phyloP scores from a whole-genome alignment of 352 stramenopile genomes.

The Nannochloropsis limnetica region DNA sequence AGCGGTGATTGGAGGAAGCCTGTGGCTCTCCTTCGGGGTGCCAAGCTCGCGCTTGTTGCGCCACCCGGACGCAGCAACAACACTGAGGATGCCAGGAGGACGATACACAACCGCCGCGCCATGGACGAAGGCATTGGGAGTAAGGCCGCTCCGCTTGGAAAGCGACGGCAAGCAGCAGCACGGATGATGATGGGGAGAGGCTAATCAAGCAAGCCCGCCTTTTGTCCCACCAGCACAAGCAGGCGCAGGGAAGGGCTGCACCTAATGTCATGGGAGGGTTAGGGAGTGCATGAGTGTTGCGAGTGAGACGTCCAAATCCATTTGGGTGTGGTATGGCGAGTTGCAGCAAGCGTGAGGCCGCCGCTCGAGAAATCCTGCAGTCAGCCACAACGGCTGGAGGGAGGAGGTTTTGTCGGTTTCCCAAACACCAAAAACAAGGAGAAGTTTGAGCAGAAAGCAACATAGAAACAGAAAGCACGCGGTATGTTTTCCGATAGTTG shows the following conservation, averaged over 20 bases:
- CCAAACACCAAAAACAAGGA: not conserved
- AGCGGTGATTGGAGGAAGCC: slow-evolving; percentile 20
- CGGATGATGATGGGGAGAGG: not conserved
- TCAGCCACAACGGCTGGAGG: slow-evolving; percentile 36
- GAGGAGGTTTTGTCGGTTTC: too few relatives aligned
- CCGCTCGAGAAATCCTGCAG: slow-evolving; percentile 34
- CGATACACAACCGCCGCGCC: not conserved
- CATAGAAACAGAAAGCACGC: not conserved
- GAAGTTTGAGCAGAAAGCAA: slow-evolving; percentile 8
- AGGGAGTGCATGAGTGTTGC: not conserved
- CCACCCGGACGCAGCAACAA: not conserved
- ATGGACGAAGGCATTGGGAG: not conserved
- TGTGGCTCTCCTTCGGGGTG: not conserved
- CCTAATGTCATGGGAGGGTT: not conserved
- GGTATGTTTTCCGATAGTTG: not conserved
- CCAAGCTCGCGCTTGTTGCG: not conserved
- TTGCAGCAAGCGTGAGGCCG: not conserved
- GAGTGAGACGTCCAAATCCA: not conserved
- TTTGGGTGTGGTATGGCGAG: not conserved
- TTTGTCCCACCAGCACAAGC: not conserved
- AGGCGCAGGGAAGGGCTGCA: not conserved
- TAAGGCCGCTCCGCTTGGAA: not conserved
- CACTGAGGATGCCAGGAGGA: not conserved
- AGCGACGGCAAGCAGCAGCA: not conserved
- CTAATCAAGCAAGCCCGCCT: too few relatives aligned